Conservation (phyloP, 1,284 basidiomycete genomes). For the Ustilago vetiveriae region DNA sequence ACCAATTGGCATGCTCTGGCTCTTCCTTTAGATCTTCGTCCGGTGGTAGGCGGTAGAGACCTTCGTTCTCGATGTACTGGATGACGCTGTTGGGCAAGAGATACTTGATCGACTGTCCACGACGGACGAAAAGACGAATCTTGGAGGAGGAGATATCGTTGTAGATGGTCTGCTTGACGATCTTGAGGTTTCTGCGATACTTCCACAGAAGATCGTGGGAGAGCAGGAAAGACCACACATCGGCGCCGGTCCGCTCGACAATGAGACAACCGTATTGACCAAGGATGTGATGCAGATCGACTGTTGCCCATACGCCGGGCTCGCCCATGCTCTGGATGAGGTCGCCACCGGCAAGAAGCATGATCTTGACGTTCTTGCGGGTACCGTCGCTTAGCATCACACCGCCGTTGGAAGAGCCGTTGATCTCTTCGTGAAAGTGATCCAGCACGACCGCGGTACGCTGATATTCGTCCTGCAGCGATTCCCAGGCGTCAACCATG, state of each 20-base stretch:
- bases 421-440: conserved; percentile 93
- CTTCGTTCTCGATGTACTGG: conserved; percentile 88
- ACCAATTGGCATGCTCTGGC: conserved; percentile 45
- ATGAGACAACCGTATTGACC: conserved; percentile 94
- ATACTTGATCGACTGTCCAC: conserved; percentile 93
- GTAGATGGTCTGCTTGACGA: conserved; percentile 88
- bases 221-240: conserved; percentile 76
- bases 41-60: conserved; percentile 65
- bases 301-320: conserved; percentile 96
- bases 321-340: conserved; percentile 98
- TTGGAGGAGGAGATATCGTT: conserved; percentile 85
- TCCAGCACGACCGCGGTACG: conserved; percentile 94
- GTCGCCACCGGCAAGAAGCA: conserved; percentile 96
- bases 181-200: conserved; percentile 82
- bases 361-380: conserved; percentile 72
- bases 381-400: conserved; percentile 58
- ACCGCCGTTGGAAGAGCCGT: conserved; percentile 70
- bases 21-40: conserved; percentile 35
- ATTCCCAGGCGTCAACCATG: conserved; percentile 98
- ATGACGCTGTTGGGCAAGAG: conserved; percentile 90
- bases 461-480: conserved; percentile 87
- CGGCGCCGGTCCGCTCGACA: conserved; percentile 92
- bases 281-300: conserved; percentile 95
- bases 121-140: conserved; percentile 79
- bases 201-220: conserved; percentile 72